Base-by-base conservation (phyloP, 805 yeast genomes). In the Saturnispora zaruensis region DNA sequence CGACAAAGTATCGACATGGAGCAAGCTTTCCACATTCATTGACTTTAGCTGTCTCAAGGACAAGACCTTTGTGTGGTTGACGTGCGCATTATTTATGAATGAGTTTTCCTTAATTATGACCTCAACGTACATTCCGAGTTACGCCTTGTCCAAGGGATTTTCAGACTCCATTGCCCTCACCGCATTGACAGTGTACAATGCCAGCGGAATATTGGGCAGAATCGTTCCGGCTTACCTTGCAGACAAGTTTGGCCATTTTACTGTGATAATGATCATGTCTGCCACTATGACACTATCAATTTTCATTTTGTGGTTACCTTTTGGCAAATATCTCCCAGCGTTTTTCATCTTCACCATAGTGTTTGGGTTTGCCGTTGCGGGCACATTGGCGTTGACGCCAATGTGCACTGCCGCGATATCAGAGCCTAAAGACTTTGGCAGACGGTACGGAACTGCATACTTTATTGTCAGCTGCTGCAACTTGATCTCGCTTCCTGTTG, bases 381-480 rank as follows among this genome's bases (percentile, higher is more conserved):
- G 84, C 18, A 77, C 84, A 5, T 66, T 85, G 40, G 74, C 86
- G 0, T 59, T 84, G 45, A 76, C 84, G 0, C 88, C 91, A 0
- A 81, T 79, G 4, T 83, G 90, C 53, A 73, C 82, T n/a, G 77
- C 85, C 0, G 76, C 77, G 43, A 78, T 85, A 26, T 76, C 82
- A n/a, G 74, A 73, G 14, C 80, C 82, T 0, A 70, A 73, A 51
- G 78, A 81, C 50, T 82, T 84, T 57, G 91, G 91, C 14, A 79
- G 77, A 55, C 65, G 84, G 26, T 85, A 81, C 57, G 90, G 91
- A 0, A 75, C 88, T 4, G 76, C 81, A 51, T 83, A 82, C 61
- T 79, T 74, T 50, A 67, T 69, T 46, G 69, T 73, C 36, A 55
- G 64, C 30, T 66, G 79, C 49, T 68, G 74, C 14, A 67, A 72